phyloP scores from a whole-genome alignment of 108 stramenopile genomes.

The Cyclotella distinguenda region DNA sequence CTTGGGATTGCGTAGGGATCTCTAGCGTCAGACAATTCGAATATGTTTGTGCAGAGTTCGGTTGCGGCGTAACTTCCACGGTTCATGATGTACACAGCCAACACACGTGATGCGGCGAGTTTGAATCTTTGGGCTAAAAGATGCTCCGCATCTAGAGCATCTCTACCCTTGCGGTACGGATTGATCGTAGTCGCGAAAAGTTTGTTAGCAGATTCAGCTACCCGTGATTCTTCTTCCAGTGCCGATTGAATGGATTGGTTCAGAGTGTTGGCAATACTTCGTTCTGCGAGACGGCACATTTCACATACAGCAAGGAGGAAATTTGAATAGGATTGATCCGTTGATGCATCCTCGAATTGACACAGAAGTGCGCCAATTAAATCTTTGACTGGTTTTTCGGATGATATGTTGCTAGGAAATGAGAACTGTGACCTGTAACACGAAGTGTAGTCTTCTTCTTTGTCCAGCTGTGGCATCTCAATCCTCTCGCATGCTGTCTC shows the following conservation, averaged over 20 bases:
- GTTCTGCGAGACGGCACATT: constrained; percentile 78
- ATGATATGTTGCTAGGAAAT: constrained; percentile 8
- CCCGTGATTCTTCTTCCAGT: constrained; percentile 44
- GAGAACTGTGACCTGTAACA: background rate
- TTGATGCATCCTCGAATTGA: constrained; percentile 37
- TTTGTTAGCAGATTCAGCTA: constrained; percentile 42
- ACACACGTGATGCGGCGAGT: constrained; percentile 66
- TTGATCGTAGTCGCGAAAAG: constrained; percentile 41
- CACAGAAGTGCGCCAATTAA: constrained; percentile 22
- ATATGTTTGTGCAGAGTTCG: constrained; percentile 38
- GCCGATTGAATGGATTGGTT: constrained; percentile 73
- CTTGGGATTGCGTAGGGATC: constrained; percentile 52
- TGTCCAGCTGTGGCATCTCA: constrained; percentile 21
- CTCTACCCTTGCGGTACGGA: constrained; percentile 41
- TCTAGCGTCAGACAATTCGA: constrained; percentile 28
- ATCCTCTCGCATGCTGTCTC: constrained; percentile 4
- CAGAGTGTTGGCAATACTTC: constrained; percentile 64
- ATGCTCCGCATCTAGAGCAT: constrained; percentile 51
- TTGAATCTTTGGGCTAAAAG: constrained; percentile 58
- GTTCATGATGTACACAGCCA: constrained; percentile 63
- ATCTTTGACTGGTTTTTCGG: constrained; percentile 6
- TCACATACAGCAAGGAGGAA: constrained; percentile 70
- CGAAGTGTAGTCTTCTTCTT: constrained; percentile 22
- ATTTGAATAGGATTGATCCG: constrained; percentile 38
- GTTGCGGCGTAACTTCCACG: constrained; percentile 62